These are phyloP conservation scores for Zostera marina DNA, from an alignment of 116 monocot species.

Conservation along the genomic window DNA sequence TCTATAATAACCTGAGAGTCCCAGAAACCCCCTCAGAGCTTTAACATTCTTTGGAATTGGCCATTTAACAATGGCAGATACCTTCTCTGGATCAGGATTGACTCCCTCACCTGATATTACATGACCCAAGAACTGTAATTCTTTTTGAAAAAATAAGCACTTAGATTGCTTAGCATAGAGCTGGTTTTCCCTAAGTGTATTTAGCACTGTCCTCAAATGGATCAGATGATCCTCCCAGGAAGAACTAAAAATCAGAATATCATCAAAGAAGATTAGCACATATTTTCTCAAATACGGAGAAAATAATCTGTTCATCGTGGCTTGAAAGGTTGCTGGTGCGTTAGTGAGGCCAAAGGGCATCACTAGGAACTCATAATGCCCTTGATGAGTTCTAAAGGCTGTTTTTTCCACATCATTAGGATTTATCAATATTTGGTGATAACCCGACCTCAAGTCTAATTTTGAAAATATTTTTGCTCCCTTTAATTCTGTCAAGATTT, in stretches of 20 bases:
- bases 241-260: neutral
- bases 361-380: constrained; percentile 1
- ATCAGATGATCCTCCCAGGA: neutral
- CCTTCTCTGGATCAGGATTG: no score
- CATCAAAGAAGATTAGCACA: constrained; percentile 3
- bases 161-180: no score
- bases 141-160: no score
- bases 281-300: neutral
- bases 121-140: no score
- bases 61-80: no score
- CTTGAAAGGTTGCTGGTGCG: constrained; percentile 1
- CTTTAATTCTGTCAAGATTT: neutral
- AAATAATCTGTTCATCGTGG: neutral
- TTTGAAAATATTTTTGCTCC: neutral
- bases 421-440: neutral
- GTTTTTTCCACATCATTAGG: neutral
- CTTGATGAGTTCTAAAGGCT: constrained; percentile 1
- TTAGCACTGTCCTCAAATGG: neutral
- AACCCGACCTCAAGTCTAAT: neutral
- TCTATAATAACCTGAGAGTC: no score
- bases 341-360: constrained; percentile 1
- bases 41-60: no score
- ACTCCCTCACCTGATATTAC: no score
- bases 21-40: no score
- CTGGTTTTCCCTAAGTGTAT: no score